phyloP scores from a whole-genome alignment of 1,139 yeast species.

The Oligophagozyma castellii region DNA sequence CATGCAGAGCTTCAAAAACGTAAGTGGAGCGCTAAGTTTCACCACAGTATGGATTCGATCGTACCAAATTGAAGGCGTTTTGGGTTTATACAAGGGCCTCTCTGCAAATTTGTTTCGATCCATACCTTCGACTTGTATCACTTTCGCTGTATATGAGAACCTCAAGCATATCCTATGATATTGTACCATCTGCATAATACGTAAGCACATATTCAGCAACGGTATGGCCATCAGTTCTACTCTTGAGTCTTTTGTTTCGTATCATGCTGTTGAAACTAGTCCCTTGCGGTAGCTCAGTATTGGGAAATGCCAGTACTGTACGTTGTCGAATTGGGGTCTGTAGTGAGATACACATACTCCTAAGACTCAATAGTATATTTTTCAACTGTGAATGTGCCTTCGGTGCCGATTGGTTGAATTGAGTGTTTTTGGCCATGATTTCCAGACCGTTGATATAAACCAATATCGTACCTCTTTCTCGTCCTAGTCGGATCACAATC shows the following conservation, averaged over 20 bases:
- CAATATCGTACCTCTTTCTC: slow-evolving; percentile 3
- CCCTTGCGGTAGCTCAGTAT: no score
- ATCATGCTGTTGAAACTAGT: no score
- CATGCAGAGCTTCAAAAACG: slow-evolving; percentile 41
- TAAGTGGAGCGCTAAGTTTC: slow-evolving; percentile 32
- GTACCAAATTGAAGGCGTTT: slow-evolving; percentile 34
- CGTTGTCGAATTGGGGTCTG: no score
- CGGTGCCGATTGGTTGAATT: slow-evolving; percentile 8
- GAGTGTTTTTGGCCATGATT: slow-evolving; percentile 18
- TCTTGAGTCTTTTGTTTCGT: slow-evolving; percentile 3
- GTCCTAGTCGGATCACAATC: slow-evolving; percentile 3
- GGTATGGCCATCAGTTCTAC: slow-evolving; percentile 11
- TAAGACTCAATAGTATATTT: slow-evolving; percentile 12
- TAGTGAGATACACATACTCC: no score
- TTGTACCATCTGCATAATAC: slow-evolving; percentile 13
- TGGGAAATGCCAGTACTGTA: no score
- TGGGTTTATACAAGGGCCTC: slow-evolving; percentile 69
- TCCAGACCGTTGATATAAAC: slow-evolving; percentile 17
- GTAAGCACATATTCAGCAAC: slow-evolving; percentile 15
- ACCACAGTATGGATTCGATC: slow-evolving; percentile 22
- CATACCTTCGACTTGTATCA: slow-evolving; percentile 62
- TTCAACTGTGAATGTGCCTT: slow-evolving; percentile 13
- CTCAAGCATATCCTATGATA: slow-evolving; percentile 16
- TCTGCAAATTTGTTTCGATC: slow-evolving; percentile 47
- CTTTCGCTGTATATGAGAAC: slow-evolving; percentile 53